Base-by-base conservation (phyloP, 2,329 filamentous ascomycete genomes). In the Colletotrichum sidae region DNA sequence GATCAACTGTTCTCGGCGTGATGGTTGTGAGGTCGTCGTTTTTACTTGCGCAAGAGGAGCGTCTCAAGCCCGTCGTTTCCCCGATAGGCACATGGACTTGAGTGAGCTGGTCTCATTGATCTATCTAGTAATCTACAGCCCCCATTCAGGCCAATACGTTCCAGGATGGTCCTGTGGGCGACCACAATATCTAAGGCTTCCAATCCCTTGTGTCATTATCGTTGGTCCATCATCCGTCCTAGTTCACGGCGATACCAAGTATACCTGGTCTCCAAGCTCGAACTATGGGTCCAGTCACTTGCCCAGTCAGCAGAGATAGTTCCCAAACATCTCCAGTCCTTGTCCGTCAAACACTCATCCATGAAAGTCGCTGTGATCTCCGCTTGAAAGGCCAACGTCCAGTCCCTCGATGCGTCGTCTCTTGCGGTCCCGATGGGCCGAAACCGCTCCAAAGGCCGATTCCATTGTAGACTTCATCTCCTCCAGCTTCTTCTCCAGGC, bases 401-500 rank as follows among this genome's bases (percentile, higher is more conserved):
- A 54, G 38, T 7, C 53, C 53, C 38, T 62, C 59, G 1, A 54
- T 62, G 1, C 59, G 17, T 2, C 59, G 38, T 34, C 59, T 15
- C 59, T 62, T 62, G 4, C 47, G 33, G 2, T 54, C 53, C 15
- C 57, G 59, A 7, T 62, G 41, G 12, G 41, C 9, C 39, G 59
- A 62, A 2, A 62, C 59, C 17, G 17, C 33, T 1, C 46, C 45
- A 0, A 57, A 39, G 6, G 57, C n/a, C 1, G 9, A 11, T 34
- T 62, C 59, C 53, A 62, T 51, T 1, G 6, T 34, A 1, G 46
- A 39, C 0, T 46, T 41, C 53, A 62, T 11, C 39, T 62, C 59
- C 53, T 62, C 59, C 0, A 62, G 10, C 15, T 62, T 15, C 39
- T 51, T 57, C 8, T 62, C 59, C 46, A 57, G 0, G 6, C 10